Evolutionary conservation across 1,139 yeast species (phyloP).

Genomic region (Hyphopichia fennica): DNA sequence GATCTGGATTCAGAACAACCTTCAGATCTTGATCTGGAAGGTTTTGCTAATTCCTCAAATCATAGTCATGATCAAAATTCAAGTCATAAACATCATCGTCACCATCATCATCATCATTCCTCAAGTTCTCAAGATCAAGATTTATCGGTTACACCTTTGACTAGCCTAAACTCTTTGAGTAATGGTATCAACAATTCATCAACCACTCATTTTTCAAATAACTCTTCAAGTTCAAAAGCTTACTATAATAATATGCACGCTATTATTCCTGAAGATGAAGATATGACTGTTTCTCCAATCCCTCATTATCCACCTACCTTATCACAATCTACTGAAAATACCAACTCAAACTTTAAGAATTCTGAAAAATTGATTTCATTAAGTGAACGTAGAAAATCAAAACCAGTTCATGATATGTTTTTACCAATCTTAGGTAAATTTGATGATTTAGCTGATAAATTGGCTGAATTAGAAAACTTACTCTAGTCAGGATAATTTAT

Average conservation of each 20-base stretch:
- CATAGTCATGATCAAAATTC: neutral
- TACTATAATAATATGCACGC: slow-evolving; percentile 6
- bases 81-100: neutral
- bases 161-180: slow-evolving; percentile 37
- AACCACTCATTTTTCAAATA: neutral
- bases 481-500: neutral
- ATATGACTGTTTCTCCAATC: neutral
- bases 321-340: neutral
- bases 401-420: slow-evolving; percentile 47
- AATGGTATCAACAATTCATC: slow-evolving; percentile 10
- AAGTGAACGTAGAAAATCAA: slow-evolving; percentile 23
- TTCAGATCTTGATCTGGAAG: slow-evolving; percentile 2
- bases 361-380: neutral
- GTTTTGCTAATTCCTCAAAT: neutral
- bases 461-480: slow-evolving; percentile 41
- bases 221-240: slow-evolving; percentile 3
- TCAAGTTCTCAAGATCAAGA: slow-evolving; percentile 1
- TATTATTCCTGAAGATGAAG: slow-evolving; percentile 4
- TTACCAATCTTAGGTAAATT: slow-evolving; percentile 46
- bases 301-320: neutral
- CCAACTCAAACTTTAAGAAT: neutral
- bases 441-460: slow-evolving; percentile 45
- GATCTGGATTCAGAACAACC: slow-evolving; percentile 2
- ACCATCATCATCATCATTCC: neutral
- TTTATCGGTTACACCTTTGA: slow-evolving; percentile 31